These are phyloP conservation scores for Heliosperma pusillum DNA, from an alignment of 148 eudicot species.

Conservation along the genomic window DNA sequence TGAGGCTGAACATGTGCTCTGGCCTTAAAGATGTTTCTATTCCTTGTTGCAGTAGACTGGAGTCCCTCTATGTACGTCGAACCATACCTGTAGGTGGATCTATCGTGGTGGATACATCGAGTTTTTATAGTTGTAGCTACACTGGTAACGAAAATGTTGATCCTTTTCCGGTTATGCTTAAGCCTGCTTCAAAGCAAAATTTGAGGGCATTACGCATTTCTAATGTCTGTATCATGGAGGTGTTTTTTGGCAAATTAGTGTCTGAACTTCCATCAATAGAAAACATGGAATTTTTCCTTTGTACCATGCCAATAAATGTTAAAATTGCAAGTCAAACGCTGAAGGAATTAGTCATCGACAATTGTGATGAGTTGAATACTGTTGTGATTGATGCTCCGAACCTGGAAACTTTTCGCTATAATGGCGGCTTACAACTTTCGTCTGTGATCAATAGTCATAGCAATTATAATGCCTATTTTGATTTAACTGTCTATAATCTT, in stretches of 20 bases:
- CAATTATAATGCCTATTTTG: background rate
- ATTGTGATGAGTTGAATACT: background rate
- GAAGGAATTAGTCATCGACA: background rate
- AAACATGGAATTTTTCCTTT: background rate
- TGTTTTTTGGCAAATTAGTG: background rate
- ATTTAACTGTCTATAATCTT: background rate
- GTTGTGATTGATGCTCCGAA: conserved; percentile 7
- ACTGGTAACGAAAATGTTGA: background rate
- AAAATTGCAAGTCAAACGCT: background rate
- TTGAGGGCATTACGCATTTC: background rate
- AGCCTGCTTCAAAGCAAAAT: background rate
- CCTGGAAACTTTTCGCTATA: background rate
- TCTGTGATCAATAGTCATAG: background rate
- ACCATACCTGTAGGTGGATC: background rate
- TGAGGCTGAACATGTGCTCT: background rate
- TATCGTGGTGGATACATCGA: conserved; percentile 5
- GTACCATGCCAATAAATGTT: background rate
- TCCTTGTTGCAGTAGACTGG: conserved; percentile 3
- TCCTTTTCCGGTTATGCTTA: background rate
- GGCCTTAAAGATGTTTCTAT: background rate
- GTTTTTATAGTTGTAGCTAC: background rate
- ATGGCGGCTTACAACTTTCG: background rate
- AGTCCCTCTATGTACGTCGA: background rate
- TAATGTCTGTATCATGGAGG: background rate
- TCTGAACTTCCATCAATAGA: too few relatives aligned